Evolutionary conservation across 352 stramenopile species (phyloP), one percentile per base, ranked within the genome.

Genomic region (Pythium dissotocum): DNA sequence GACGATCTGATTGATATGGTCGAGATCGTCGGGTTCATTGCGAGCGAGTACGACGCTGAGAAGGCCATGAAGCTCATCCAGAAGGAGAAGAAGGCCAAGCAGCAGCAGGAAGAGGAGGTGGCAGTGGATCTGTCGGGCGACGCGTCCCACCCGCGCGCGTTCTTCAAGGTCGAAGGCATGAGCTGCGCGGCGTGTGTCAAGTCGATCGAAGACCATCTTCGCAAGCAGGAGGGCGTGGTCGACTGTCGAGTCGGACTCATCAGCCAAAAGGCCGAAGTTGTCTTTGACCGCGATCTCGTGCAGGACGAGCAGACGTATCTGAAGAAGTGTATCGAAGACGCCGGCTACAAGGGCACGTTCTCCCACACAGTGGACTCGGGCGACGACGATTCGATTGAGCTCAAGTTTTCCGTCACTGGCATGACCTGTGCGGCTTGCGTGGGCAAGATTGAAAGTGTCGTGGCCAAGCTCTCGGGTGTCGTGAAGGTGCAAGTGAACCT

Each of bases 181-280:
- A 94, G 85, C 67, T 96, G 86, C 63, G 88, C 88, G 2, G 88
- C 88, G 9, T 96, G 88, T 63, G 88, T 94, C 58, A 96, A 96
- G 72, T 82, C 83, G 59, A 94, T 96, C 48, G 86, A 96, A 77
- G 85, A 94, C 62, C 77, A 89, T 30, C 38, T 96, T 58, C 76
- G 72, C 60, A 83, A 89, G 53, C 65, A 73, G 44, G 63, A 75
- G 12, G 88, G 88, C 30, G 87, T 96, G 36, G 38, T 93, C 24
- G 77, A 94, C 60, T 93, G 83, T 49, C 86, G 87, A 57, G 87
- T 96, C 33, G 88, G 88, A 0, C 75, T 96, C 49, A 94, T 96
- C 68, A 91, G 82, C 58, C 84, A 93, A 68, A 96, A 94, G 73
- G 88, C 88, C 26, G 88, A 96, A 48, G 74, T 96, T 36, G 70